phyloP scores from a whole-genome alignment of 495 filamentous ascomycete species.

The Aspergillus egyptiacus region DNA sequence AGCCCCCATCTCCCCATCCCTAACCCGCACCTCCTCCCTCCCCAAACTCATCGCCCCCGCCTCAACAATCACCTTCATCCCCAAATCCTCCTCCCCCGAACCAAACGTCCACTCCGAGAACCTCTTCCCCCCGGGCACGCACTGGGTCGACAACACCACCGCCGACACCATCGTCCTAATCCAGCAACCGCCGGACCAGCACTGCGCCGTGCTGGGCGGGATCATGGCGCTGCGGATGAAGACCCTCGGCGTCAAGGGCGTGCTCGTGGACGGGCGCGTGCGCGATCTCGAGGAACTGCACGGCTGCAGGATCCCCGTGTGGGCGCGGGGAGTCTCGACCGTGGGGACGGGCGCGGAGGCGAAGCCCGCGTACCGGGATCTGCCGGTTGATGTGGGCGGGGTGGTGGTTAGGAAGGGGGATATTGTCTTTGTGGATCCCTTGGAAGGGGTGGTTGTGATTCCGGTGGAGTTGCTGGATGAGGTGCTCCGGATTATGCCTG shows the following conservation, averaged over 20 bases:
- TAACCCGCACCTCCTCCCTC: constrained; percentile 26
- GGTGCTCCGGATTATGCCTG: constrained; percentile 49
- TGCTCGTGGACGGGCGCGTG: constrained; percentile 55
- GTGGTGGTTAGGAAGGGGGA: constrained; percentile 53
- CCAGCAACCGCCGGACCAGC: constrained; percentile 52
- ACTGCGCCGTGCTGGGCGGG: constrained; percentile 59
- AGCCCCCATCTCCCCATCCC: constrained; percentile 32
- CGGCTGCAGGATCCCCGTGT: constrained; percentile 46
- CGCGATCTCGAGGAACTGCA: constrained; percentile 54
- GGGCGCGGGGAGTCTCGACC: constrained; percentile 51
- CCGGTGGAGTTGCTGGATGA: constrained; percentile 45
- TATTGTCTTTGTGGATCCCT: constrained; percentile 55
- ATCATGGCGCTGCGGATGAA: constrained; percentile 64
- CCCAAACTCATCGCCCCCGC: constrained; percentile 51
- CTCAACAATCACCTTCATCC: constrained; percentile 57
- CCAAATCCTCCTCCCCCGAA: constrained; percentile 31
- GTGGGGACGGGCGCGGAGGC: constrained; percentile 57
- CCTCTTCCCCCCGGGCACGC: constrained; percentile 39
- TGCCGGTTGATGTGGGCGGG: constrained; percentile 45
- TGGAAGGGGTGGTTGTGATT: constrained; percentile 58
- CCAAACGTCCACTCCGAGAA: constrained; percentile 11
- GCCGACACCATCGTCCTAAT: constrained; percentile 52
- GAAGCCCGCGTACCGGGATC: constrained; percentile 49
- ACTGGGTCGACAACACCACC: constrained; percentile 55
- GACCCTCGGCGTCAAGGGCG: constrained; percentile 45